Conservation (phyloP, 208 protist species). For the Lotmaria passim region DNA sequence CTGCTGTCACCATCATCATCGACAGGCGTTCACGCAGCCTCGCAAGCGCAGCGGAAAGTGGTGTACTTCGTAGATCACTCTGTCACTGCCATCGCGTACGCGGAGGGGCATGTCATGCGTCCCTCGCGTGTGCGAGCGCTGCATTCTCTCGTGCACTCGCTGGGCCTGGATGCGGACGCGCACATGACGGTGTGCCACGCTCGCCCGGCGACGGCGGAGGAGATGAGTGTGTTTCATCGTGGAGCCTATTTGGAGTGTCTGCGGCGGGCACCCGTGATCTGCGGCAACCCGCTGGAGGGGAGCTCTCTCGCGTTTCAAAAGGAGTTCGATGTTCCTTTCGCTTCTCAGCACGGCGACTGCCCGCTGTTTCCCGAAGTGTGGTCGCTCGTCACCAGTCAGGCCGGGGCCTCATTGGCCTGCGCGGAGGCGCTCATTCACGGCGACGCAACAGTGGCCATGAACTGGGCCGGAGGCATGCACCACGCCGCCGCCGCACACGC, state of each 20-base stretch:
- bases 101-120: constrained; percentile 79
- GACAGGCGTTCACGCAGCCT: not conserved
- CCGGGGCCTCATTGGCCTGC: constrained; percentile 94
- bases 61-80: constrained; percentile 81
- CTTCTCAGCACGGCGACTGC: constrained; percentile 68
- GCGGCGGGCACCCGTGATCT: constrained; percentile 58
- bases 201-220: constrained; percentile 59
- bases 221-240: constrained; percentile 75
- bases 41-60: constrained; percentile 39
- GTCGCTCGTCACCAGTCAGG: constrained; percentile 71
- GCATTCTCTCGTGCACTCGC: constrained; percentile 75
- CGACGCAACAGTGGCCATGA: constrained; percentile 96
- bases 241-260: constrained; percentile 81
- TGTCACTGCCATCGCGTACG: constrained; percentile 72
- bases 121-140: constrained; percentile 70
- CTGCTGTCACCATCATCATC: too few relatives aligned
- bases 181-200: constrained; percentile 64
- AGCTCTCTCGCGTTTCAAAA: constrained; percentile 72
- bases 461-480: constrained; percentile 99
- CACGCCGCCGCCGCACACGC: constrained; percentile 95
- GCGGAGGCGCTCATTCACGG: constrained; percentile 95
- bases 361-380: constrained; percentile 86
- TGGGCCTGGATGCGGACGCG: constrained; percentile 54
- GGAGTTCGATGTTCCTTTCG: constrained; percentile 79
- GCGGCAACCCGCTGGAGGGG: constrained; percentile 65